These are phyloP conservation scores for Colletotrichum sp. DNA, from an alignment of 2,329 filamentous ascomycete species.

Conservation along the genomic window DNA sequence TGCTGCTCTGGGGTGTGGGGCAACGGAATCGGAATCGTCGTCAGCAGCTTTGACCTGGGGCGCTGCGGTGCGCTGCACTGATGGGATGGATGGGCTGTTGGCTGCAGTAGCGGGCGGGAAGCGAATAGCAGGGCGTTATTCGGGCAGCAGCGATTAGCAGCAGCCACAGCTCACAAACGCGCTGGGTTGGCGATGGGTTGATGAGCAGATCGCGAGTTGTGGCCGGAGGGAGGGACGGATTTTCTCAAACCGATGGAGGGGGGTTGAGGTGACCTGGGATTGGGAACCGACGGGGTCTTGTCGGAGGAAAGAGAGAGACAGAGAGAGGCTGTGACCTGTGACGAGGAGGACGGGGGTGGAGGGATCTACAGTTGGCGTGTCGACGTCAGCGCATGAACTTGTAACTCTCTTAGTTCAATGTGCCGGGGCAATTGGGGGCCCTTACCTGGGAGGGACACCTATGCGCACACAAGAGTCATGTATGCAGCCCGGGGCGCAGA, in stretches of 20 bases:
- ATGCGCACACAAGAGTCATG: conserved; percentile 20
- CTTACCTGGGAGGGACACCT: conserved; percentile 12
- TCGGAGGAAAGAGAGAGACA: not conserved
- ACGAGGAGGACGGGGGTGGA: conserved; percentile 14
- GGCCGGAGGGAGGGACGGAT: not conserved
- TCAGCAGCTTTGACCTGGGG: conserved; percentile 20
- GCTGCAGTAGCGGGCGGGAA: not conserved
- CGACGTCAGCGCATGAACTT: conserved; percentile 56
- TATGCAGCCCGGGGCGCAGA: not conserved
- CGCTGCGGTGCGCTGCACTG: not conserved
- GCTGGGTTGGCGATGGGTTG: not conserved
- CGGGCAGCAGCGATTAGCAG: not conserved
- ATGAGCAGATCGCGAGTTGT: not conserved
- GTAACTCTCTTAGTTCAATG: conserved; percentile 21
- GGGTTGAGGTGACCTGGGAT: not conserved
- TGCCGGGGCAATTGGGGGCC: conserved; percentile 18
- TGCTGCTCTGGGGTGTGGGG: conserved; percentile 14
- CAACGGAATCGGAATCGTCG: conserved; percentile 21
- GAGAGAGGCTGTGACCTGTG: conserved; percentile 19
- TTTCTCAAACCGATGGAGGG: not conserved
- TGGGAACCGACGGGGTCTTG: not conserved
- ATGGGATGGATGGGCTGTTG: conserved; percentile 5
- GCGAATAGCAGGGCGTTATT: not conserved
- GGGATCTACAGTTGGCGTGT: conserved; percentile 43
- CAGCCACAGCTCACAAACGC: not conserved